Conservation (phyloP, 768 basidiomycete species). For the Podaxis sp. region DNA sequence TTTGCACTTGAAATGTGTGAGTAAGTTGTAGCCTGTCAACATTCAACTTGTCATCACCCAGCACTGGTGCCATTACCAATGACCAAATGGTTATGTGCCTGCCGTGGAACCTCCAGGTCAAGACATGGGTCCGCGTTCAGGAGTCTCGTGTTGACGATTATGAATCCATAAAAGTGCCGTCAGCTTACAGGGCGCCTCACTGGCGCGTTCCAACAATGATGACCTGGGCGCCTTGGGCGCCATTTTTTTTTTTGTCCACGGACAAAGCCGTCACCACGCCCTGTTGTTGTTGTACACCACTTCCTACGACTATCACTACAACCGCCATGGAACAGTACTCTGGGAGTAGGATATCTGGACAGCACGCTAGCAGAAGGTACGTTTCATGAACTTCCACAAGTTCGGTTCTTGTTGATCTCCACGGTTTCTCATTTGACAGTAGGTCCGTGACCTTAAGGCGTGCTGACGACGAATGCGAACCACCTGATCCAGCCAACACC, state of each 20-base stretch:
- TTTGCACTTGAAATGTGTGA: too few species aligned
- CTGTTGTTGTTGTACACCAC: neutral
- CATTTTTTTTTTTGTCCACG: neutral
- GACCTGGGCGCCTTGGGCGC: too few species aligned
- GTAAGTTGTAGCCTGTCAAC: too few species aligned
- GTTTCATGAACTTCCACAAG: neutral
- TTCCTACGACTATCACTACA: neutral
- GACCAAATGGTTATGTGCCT: too few species aligned
- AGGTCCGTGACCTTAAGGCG: neutral
- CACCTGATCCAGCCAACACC: conserved; percentile 54
- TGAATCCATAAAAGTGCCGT: too few species aligned
- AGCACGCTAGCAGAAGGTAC: neutral
- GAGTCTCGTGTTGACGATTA: too few species aligned
- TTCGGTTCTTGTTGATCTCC: neutral
- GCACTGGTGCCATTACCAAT: too few species aligned
- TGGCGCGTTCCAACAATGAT: too few species aligned
- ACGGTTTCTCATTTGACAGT: neutral
- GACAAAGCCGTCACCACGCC: neutral
- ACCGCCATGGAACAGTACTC: conserved; percentile 9
- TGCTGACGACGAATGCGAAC: conserved; percentile 28
- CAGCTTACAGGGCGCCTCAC: too few species aligned
- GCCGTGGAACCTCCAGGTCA: too few species aligned
- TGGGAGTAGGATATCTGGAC: neutral
- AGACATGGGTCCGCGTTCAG: too few species aligned
- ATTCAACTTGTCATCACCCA: too few species aligned